A percentile compares a stretch with the other conserved stretches of the same genome.
These are phyloP conservation scores for Rhododendron williamsianum DNA, from an alignment of 148 eudicot species.

Conservation along the genomic window DNA sequence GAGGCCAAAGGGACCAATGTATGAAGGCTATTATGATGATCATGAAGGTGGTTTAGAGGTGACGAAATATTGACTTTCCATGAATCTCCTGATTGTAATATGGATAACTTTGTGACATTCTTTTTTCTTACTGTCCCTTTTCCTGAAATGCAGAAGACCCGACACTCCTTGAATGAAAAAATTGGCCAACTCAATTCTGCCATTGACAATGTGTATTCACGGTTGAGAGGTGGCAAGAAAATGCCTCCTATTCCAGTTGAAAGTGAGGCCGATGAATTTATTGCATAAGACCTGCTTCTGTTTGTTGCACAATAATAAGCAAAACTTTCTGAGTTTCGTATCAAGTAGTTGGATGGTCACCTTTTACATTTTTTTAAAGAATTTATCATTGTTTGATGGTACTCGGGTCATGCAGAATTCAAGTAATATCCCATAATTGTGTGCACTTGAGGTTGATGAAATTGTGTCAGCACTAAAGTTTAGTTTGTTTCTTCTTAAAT, in stretches of 20 bases:
- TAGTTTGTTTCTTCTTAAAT: background rate
- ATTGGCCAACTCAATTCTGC: constrained; percentile 78
- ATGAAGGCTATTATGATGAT: constrained; percentile 8
- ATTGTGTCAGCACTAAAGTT: background rate
- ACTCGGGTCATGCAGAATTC: background rate
- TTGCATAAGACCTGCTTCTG: constrained; percentile 28
- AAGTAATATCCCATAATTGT: background rate
- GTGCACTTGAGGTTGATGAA: background rate
- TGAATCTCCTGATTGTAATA: background rate
- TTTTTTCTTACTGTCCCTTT: background rate
- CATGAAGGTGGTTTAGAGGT: constrained; percentile 89
- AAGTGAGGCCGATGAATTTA: constrained; percentile 59
- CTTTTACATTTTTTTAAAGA: background rate
- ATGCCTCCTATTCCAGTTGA: constrained; percentile 48
- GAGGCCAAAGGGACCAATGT: constrained; percentile 61
- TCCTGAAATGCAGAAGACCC: constrained; percentile 49
- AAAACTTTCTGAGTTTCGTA: background rate
- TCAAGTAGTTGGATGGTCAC: background rate
- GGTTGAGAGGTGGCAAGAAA: constrained; percentile 73
- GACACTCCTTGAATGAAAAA: constrained; percentile 64
- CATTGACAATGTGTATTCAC: constrained; percentile 72
- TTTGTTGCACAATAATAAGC: background rate
- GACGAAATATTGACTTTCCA: background rate
- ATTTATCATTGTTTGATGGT: background rate
- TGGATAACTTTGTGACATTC: constrained; percentile 1